Evolutionary conservation across 2,329 filamentous ascomycete species (phyloP), one percentile per base, ranked within the genome.

Genomic region (Colletotrichum filicis): DNA sequence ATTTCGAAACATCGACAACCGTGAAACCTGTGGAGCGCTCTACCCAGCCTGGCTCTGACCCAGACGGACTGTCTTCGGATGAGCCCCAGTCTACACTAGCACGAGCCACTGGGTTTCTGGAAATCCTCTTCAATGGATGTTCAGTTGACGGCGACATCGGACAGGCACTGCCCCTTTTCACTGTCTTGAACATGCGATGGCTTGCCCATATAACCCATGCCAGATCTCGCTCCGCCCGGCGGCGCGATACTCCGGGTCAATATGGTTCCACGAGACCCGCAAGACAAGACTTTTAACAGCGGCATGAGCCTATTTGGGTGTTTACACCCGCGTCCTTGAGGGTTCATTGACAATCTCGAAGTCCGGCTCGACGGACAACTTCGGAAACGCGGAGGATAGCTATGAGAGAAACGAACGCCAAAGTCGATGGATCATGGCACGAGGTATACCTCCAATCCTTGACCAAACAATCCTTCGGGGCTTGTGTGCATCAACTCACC

Each of bases 1-100:
- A 69, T 24, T 37, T 30, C 69, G 69, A 59, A 69, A 64, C 69
- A 64, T 37, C 42, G 5, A 24, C 35, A 59, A 14, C n/a, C 37
- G 32, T 64, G 66, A 72, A 46, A 71, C 68, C 46, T 62, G 42
- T 2, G 65, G 35, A 24, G 46, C 19, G 35, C 42, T 56, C 56
- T 22, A 9, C 11, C 19, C 9, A 26, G 19, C 32, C 32, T 35
- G 24, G 35, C 55, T 60, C 56, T 22, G 22, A 9, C 19, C 19
- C 9, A 26, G 19, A 46, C 42, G 8, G 42, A 49, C 42, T 49
- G 19, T n/a, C 19, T 49, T 49, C 42, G 19, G 42, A 49, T 22
- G 42, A 49, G 19, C 42, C 19, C 42, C 42, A 42, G 37, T 42
- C 37, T 42, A 49, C 19, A n/a, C 11, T 19, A n/a, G 49, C 46